Base-by-base conservation (phyloP, 768 basidiomycete genomes). In the Phylloporus rhodoxanthus region DNA sequence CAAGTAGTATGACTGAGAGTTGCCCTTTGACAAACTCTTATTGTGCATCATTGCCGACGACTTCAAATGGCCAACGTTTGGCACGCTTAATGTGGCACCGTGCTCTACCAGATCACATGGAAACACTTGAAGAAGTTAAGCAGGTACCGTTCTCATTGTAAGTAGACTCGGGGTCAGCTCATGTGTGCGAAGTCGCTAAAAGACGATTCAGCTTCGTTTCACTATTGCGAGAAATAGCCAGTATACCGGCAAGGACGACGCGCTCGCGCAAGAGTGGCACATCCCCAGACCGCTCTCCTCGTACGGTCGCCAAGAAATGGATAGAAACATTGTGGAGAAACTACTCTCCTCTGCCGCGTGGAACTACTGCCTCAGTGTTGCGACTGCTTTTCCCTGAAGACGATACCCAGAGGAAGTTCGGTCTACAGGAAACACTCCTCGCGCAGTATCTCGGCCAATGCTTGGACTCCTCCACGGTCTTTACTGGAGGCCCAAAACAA, bases 301-400 rank as follows among this genome's bases (percentile, higher is more conserved):
- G 75, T 4, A 50, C 59, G n/a, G 62, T 75, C 19, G 72, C 78
- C 37, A 54, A 55, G 2, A 68, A 61, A 42, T 85, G 81, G 81
- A 60, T 75, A 17, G 53, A 59, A 2, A 59, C 64, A 11, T 65
- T 85, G 28, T 72, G 65, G 49, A 54, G 41, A n/a, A 55, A 63
- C 14, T 79, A 74, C 58, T 60, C 66, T 11, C 78, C 80, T 13
- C 65, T 85, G 19, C 77, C 79, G 0, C 60, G 62, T 0, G 74
- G 77, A 4, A 82, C 80, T 0, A 80, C 82, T 8, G 71, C 74
- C 13, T 75, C 76, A 5, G 67, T 90, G 26, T 83, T 94, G 58
- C 78, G 81, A 7, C 66, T 92, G 5, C 69, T 95, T n/a, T 94
- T 93, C 60, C 91, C 93, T 0, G 84, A 93, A 52, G 82, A 90